Conservation (phyloP, 2,329 filamentous ascomycete species). For the Claviceps africana region DNA sequence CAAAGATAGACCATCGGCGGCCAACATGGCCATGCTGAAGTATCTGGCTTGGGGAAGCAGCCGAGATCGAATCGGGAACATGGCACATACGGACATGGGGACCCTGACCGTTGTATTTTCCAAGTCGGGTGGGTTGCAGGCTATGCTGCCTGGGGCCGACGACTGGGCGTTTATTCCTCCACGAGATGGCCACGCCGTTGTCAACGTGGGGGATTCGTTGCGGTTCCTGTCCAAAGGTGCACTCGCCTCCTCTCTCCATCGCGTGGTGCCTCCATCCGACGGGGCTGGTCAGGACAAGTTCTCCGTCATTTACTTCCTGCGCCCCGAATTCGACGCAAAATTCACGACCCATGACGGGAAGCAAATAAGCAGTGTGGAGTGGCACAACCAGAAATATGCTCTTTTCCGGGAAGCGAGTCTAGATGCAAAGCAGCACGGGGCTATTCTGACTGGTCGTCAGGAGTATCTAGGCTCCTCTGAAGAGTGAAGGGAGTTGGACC, state of each 20-base stretch:
- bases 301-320: constrained; percentile 11
- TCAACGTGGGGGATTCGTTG: constrained; percentile 8
- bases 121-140: constrained; percentile 9
- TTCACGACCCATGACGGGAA: constrained; percentile 8
- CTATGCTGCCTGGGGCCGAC: constrained; percentile 7
- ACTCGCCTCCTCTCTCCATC: constrained; percentile 9
- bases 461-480: constrained; percentile 7
- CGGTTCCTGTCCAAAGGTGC: constrained; percentile 7
- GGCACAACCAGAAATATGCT: constrained; percentile 11
- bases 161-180: constrained; percentile 10
- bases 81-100: constrained; percentile 11
- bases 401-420: constrained; percentile 9
- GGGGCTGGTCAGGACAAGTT: constrained; percentile 8
- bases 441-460: constrained; percentile 8
- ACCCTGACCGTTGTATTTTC: constrained; percentile 12
- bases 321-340: constrained; percentile 10
- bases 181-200: constrained; percentile 5
- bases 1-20: constrained; percentile 7
- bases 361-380: constrained; percentile 9
- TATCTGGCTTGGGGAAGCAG: constrained; percentile 9
- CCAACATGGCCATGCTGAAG: constrained; percentile 9
- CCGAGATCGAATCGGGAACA: constrained; percentile 7
- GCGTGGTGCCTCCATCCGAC: constrained; percentile 10
- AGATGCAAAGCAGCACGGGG: constrained; percentile 8
- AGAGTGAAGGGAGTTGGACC: background rate